A percentile compares a stretch with the other conserved stretches of the same genome.
phyloP scores from a whole-genome alignment of 192 early-diverging fungal species.

The Rhizophlyctis rosea region DNA sequence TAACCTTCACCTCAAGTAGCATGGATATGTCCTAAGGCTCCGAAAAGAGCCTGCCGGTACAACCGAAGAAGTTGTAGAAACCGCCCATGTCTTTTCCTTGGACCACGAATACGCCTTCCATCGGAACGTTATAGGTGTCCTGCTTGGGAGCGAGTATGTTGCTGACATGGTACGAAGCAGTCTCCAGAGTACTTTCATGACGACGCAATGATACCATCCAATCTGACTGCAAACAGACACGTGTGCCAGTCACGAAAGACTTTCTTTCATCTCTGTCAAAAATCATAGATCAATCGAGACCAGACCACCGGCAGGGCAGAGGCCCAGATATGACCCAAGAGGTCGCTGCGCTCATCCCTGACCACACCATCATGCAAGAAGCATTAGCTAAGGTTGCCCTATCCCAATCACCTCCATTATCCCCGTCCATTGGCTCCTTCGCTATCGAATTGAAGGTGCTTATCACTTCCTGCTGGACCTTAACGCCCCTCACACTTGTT shows the following conservation, averaged over 20 bases:
- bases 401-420: too few relatives aligned
- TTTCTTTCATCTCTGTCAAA: conserved; percentile 1
- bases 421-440: too few relatives aligned
- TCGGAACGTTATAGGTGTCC: conserved; percentile 11
- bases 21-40: conserved; percentile 13
- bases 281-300: not conserved
- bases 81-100: too few relatives aligned
- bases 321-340: conserved; percentile 4
- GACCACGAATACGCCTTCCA: conserved; percentile 35
- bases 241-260: not conserved
- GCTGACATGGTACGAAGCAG: not conserved
- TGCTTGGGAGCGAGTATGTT: conserved; percentile 12
- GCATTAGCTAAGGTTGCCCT: not conserved
- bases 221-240: not conserved
- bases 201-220: too few relatives aligned
- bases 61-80: too few relatives aligned
- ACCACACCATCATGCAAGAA: conserved; percentile 13
- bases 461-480: too few relatives aligned
- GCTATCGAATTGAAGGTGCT: too few relatives aligned
- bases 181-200: not conserved
- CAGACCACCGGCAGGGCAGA: conserved; percentile 2
- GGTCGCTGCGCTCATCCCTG: conserved; percentile 16
- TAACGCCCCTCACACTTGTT: not conserved
- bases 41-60: conserved; percentile 2
- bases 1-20: not conserved